A percentile compares a stretch with the other conserved stretches of the same genome.
phyloP scores from a whole-genome alignment of 495 filamentous ascomycete genomes.

The Platismatia glauca region DNA sequence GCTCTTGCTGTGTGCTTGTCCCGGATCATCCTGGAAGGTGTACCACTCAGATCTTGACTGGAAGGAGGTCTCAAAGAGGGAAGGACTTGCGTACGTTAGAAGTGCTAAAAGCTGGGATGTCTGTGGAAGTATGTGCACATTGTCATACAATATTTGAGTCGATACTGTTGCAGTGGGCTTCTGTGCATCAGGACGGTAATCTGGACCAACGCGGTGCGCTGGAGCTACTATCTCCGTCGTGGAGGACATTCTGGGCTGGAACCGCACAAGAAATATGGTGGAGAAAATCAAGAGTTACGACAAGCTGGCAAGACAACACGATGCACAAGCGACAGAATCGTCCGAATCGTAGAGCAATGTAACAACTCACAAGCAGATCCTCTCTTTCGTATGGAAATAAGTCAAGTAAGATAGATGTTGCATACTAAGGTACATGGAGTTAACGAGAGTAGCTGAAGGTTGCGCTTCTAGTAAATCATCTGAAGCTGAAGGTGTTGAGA shows the following conservation, averaged over 20 bases:
- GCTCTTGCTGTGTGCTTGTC: slow-evolving; percentile 80
- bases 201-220: slow-evolving; percentile 65
- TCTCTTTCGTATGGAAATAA: too few species aligned
- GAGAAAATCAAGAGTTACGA: neutral
- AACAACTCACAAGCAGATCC: neutral
- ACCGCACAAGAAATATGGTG: neutral
- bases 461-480: neutral
- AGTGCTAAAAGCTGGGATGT: slow-evolving; percentile 95
- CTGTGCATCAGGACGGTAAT: slow-evolving; percentile 64
- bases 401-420: neutral
- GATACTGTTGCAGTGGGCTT: slow-evolving; percentile 90
- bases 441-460: neutral
- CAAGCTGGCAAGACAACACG: neutral
- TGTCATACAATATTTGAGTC: slow-evolving; percentile 67
- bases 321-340: neutral
- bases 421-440: neutral
- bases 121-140: slow-evolving; percentile 83
- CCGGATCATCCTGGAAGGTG: slow-evolving; percentile 70
- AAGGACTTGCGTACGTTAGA: slow-evolving; percentile 63
- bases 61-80: slow-evolving; percentile 11
- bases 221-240: slow-evolving; percentile 38
- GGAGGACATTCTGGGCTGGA: slow-evolving; percentile 9
- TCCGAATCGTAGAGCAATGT: neutral
- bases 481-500: too few species aligned
- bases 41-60: slow-evolving; percentile 22